Base-by-base conservation (phyloP, 2,329 filamentous ascomycete species). In the Ampelomyces quisqualis region DNA sequence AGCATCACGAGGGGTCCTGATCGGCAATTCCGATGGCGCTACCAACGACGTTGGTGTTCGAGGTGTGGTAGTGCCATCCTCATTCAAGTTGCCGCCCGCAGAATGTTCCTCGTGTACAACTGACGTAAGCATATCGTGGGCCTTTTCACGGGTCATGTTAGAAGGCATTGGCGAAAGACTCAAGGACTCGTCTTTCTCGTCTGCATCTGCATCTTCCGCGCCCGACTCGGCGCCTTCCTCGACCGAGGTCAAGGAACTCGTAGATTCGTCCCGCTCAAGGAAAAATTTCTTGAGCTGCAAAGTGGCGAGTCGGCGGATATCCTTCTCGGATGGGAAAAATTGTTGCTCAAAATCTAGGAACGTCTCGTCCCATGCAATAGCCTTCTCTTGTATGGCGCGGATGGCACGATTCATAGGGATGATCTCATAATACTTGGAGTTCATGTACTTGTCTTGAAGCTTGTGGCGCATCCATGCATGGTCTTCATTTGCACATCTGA, bases 281-380 rank as follows among this genome's bases (percentile, higher is more conserved):
- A 98, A 98, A 65, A 98, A 88, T 65, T 94, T 95, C 64, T 88
- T 91, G 42, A 98, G 75, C 64, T 98, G 94, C 47, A 96, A 78
- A 43, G 91, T 89, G 9, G 93, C 95, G 46, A 98, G 74, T 58
- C 93, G 84, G 48, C 90, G 81, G 60, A 98, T 95, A 70, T 98
- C 93, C 61, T 95, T 97, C 67, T 98, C 94, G 0, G 91, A 84
- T 0, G 86, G 91, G 57, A 98, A 85, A 70, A 91, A 98, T 56
- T 95, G 87, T 29, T 84, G 81, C 64, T 98, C 94, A 45, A 98
- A 97, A 39, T 93, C 86, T 40, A 82, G 78, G 70, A 98, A 98
- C 0, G 82, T 82, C 17, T 85, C 82, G 60, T 98, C 94, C 93
- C 93, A 98, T 51, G 90, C 88, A 14, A 90, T 84, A 3, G 91